These are phyloP conservation scores for Macrophomina tecta DNA, from an alignment of 2,329 filamentous ascomycete species.

Conservation along the genomic window DNA sequence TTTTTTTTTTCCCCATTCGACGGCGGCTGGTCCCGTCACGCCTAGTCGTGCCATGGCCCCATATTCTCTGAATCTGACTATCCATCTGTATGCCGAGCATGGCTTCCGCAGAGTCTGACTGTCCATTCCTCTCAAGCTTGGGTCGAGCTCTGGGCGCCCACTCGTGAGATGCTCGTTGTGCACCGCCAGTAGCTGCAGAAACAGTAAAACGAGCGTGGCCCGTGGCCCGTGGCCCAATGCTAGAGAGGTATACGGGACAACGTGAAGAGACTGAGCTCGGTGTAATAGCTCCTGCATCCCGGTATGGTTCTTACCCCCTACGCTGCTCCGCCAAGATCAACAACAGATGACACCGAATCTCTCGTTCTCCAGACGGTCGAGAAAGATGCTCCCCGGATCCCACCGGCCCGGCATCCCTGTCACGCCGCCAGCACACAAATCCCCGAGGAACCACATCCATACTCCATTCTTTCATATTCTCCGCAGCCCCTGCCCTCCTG, in stretches of 20 bases:
- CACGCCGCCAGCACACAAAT: not conserved
- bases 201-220: no score
- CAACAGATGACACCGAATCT: not conserved
- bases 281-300: no score
- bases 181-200: not conserved
- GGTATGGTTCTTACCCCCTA: not conserved
- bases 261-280: not conserved
- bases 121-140: not conserved
- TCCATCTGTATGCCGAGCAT: not conserved
- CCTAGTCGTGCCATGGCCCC: not conserved
- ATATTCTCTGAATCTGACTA: not conserved
- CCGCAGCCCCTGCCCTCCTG: not conserved
- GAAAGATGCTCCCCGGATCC: not conserved
- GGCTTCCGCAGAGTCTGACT: not conserved
- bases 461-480: no score
- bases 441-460: no score
- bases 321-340: not conserved
- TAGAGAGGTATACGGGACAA: not conserved
- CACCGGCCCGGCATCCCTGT: not conserved
- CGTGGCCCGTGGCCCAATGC: no score
- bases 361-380: not conserved
- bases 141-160: not conserved
- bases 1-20: not conserved
- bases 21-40: not conserved
- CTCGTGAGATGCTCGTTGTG: not conserved